Base-by-base conservation (phyloP, 495 filamentous ascomycete genomes). In the Massariosphaeria phaeospora region DNA sequence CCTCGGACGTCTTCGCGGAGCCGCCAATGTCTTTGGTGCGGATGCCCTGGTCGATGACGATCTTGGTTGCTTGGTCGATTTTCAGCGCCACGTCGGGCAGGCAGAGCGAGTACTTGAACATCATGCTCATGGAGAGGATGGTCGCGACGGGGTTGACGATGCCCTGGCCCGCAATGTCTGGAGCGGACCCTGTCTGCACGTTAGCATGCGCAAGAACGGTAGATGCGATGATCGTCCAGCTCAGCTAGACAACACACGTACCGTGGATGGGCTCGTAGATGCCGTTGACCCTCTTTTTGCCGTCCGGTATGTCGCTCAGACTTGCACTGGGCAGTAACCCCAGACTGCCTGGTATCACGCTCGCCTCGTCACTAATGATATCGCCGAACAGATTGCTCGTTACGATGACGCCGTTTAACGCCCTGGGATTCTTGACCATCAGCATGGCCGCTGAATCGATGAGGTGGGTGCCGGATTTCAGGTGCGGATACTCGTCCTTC, bases 201-300 rank as follows among this genome's bases (percentile, higher is more conserved):
- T n/a, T n/a, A n/a, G n/a, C n/a, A 73, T 75, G 40, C 21, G 25
- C 20, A 30, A 6, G 1, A 18, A 52, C 12, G 48, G 43, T n/a
- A 35, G 9, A 4, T 39, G 15, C 12, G 8, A 36, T 30, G 29
- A 39, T 10, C 25, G 13, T 23, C 21, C 25, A 38, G 20, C 24
- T 40, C 15, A 35, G 8, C 11, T 34, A n/a, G 18, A 20, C 12
- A 15, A n/a, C n/a, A n/a, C 1, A 65, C 79, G 63, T 72, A 88
- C 91, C 94, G 69, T 98, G 94, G 61, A 97, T 97, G 27, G 94
- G 94, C 78, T 97, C 93, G 67, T 96, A 98, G 64, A 98, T 96
- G 63, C 93, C 85, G 60, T 86, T 88, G 57, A 84, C 83, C 64
- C 73, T 80, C 35, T 75, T 73, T 73, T 84, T 84, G 12, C 81